Evolutionary conservation across 1,139 yeast species (phyloP).

Genomic region (Meyerozyma carpophila): DNA sequence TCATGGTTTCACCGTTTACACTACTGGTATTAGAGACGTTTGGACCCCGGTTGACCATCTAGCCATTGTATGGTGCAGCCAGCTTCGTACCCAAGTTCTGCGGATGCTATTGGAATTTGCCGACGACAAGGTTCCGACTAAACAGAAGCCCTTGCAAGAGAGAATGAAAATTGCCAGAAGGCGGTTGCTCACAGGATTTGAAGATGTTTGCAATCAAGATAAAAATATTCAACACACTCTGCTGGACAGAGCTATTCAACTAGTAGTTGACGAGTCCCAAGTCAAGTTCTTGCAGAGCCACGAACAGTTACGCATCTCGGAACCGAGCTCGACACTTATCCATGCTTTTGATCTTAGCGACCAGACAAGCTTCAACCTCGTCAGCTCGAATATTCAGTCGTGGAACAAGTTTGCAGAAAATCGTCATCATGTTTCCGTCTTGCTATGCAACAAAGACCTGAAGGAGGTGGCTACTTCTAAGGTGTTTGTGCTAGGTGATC

Average conservation of each 20-base stretch:
- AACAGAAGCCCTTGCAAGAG: slow-evolving; percentile 43
- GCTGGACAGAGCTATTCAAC: background rate
- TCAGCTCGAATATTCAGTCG: background rate
- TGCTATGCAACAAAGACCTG: slow-evolving; percentile 12
- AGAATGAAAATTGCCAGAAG: slow-evolving; percentile 57
- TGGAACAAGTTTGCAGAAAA: background rate
- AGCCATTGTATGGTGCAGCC: slow-evolving; percentile 97
- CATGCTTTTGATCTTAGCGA: background rate
- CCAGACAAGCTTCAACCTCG: background rate
- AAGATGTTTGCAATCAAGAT: slow-evolving; percentile 23
- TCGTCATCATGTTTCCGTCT: background rate
- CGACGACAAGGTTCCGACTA: slow-evolving; percentile 37
- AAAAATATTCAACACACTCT: background rate
- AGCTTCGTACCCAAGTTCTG: slow-evolving; percentile 63
- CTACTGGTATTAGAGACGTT: slow-evolving; percentile 84
- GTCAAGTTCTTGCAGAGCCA: background rate
- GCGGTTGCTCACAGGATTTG: slow-evolving; percentile 56
- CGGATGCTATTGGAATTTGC: slow-evolving; percentile 55
- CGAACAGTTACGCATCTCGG: background rate
- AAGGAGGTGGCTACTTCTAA: background rate
- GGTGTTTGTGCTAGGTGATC: background rate
- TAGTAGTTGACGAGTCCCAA: background rate
- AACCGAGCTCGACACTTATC: background rate
- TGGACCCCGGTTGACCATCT: slow-evolving; percentile 96
- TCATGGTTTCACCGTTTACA: slow-evolving; percentile 78